phyloP scores from a whole-genome alignment of 2,329 filamentous ascomycete genomes.

The Phialophora chinensis region DNA sequence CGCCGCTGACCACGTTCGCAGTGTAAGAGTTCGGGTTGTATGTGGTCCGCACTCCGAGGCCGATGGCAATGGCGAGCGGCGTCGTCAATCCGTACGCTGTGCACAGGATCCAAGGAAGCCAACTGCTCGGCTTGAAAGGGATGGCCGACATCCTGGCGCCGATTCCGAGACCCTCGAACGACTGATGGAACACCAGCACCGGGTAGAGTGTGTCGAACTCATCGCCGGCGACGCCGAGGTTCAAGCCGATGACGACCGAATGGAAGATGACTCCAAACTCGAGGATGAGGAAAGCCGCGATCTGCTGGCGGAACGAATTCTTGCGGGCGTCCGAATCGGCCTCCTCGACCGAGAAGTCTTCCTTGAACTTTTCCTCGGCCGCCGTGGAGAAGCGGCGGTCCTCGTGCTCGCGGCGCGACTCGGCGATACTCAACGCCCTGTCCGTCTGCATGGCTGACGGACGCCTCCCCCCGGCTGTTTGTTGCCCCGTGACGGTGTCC shows the following conservation, averaged over 20 bases:
- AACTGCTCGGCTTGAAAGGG: constrained; percentile 53
- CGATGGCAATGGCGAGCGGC: constrained; percentile 58
- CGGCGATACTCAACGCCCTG: constrained; percentile 3
- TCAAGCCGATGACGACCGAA: constrained; percentile 68
- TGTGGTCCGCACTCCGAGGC: constrained; percentile 54
- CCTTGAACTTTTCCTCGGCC: constrained; percentile 24
- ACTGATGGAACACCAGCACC: constrained; percentile 68
- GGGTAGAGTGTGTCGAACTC: constrained; percentile 65
- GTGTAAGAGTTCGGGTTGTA: constrained; percentile 51
- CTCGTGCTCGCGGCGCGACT: constrained; percentile 25
- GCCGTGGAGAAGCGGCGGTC: constrained; percentile 11
- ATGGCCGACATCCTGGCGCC: constrained; percentile 66
- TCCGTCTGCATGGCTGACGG: constrained; percentile 13
- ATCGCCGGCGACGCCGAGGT: constrained; percentile 62
- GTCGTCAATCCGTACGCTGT: constrained; percentile 59
- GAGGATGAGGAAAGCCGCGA: constrained; percentile 53
- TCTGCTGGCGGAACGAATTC: constrained; percentile 48
- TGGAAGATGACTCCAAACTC: constrained; percentile 70
- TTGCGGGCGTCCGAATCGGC: constrained; percentile 39
- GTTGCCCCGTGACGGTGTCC: constrained; percentile 28
- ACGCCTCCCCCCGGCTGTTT: not conserved
- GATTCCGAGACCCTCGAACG: constrained; percentile 68
- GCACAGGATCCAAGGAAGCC: constrained; percentile 59
- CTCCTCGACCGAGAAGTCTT: constrained; percentile 30
- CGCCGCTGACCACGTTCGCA: constrained; percentile 53